phyloP scores from a whole-genome alignment of 257 asterid species.

The Salvia hispanica region DNA sequence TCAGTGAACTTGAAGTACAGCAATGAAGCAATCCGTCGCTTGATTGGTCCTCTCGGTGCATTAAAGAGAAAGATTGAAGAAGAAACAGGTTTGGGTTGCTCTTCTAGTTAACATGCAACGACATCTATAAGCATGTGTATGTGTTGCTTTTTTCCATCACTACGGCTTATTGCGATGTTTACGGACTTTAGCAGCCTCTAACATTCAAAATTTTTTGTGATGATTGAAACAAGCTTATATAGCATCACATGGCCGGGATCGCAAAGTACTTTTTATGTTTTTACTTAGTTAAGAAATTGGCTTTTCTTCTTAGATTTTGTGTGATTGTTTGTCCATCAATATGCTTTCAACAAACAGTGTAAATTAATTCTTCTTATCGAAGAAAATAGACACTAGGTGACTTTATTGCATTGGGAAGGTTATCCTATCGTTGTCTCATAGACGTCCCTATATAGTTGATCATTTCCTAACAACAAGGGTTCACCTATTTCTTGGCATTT shows the following conservation, averaged over 20 bases:
- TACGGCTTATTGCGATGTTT: neutral
- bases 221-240: neutral
- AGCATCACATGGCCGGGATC: constrained; percentile 2
- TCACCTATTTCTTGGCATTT: neutral
- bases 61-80: constrained; percentile 92
- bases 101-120: constrained; percentile 7
- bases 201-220: neutral
- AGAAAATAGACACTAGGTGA: too few relatives aligned
- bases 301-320: neutral
- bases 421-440: too few relatives aligned
- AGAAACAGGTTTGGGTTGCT: constrained; percentile 67
- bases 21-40: constrained; percentile 85
- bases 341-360: neutral
- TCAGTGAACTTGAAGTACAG: constrained; percentile 76
- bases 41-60: constrained; percentile 96
- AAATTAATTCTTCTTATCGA: neutral
- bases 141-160: constrained; percentile 11
- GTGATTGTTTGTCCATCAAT: neutral
- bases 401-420: too few relatives aligned
- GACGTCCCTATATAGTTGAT: too few relatives aligned
- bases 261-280: constrained; percentile 14
- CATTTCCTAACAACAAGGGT: too few relatives aligned
- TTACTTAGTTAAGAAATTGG: neutral
- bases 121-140: constrained; percentile 9
- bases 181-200: neutral